Conservation (phyloP, 2,329 filamentous ascomycete species). For the Trichoderma endophyticum region DNA sequence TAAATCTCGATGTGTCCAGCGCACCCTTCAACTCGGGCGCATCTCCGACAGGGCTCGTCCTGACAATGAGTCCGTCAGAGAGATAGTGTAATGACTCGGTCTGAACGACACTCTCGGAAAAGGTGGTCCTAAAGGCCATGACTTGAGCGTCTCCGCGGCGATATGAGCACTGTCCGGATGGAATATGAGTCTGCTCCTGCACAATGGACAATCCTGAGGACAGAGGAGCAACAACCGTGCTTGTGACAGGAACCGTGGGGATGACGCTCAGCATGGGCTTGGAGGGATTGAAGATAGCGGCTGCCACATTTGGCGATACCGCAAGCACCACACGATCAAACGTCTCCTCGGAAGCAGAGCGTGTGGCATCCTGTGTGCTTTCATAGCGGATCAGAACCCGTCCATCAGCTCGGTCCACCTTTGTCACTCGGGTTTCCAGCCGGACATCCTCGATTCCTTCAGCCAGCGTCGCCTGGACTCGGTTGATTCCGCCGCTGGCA, state of each 20-base stretch:
- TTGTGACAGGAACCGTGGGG: constrained; percentile 47
- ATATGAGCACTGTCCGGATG: constrained; percentile 16
- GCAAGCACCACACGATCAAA: constrained; percentile 55
- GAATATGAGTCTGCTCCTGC: constrained; percentile 24
- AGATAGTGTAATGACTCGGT: constrained; percentile 54
- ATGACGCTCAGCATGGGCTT: constrained; percentile 38
- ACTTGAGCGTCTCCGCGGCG: constrained; percentile 28
- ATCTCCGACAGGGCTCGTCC: constrained; percentile 45
- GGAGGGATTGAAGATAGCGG: constrained; percentile 45
- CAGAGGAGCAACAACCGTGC: constrained; percentile 37
- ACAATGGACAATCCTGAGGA: constrained; percentile 24
- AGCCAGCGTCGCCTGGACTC: constrained; percentile 46
- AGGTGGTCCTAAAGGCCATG: constrained; percentile 37
- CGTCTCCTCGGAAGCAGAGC: constrained; percentile 27
- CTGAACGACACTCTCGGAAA: constrained; percentile 27
- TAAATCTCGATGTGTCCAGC: constrained; percentile 48
- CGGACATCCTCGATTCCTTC: constrained; percentile 39
- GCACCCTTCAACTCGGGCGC: constrained; percentile 37
- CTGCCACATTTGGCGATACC: constrained; percentile 52
- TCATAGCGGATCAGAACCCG: not conserved
- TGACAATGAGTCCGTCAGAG: constrained; percentile 49
- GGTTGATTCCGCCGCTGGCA: constrained; percentile 47
- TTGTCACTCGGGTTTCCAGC: constrained; percentile 38
- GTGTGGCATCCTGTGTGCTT: not conserved
- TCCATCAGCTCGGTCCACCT: constrained; percentile 27